Conservation (phyloP, 2,329 filamentous ascomycete species). For the Alternaria hordeiaustralica region DNA sequence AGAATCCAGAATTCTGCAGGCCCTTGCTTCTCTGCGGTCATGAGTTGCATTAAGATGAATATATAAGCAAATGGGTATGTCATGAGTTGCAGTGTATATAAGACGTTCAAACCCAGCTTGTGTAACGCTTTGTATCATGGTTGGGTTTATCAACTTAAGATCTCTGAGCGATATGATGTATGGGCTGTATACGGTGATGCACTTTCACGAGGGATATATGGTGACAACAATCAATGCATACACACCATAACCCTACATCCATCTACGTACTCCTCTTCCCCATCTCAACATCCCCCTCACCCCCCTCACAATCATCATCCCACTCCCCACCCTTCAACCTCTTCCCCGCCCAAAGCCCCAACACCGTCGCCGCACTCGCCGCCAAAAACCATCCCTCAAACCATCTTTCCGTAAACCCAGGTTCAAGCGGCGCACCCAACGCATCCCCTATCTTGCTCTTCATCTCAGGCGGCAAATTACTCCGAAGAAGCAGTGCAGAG, state of each 20-base stretch:
- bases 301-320: slow-evolving; percentile 47
- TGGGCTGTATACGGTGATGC: rapidly evolving
- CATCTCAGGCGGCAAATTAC: slow-evolving; percentile 79
- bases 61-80: too few relatives aligned
- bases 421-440: slow-evolving; percentile 76
- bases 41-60: too few relatives aligned
- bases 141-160: too few relatives aligned
- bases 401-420: slow-evolving; percentile 78
- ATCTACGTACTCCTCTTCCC: slow-evolving; percentile 67
- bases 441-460: slow-evolving; percentile 79
- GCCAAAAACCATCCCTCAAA: slow-evolving; percentile 86
- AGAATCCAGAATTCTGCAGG: too few relatives aligned
- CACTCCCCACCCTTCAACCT: slow-evolving; percentile 57
- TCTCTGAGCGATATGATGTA: neutral
- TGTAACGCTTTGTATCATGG: too few relatives aligned
- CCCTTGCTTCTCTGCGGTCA: too few relatives aligned
- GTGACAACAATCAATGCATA: neutral
- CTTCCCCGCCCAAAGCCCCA: slow-evolving; percentile 77
- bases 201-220: rapidly evolving
- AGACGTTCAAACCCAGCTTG: too few relatives aligned
- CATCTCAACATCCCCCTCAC: slow-evolving; percentile 68
- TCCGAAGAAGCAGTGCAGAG: slow-evolving; percentile 75
- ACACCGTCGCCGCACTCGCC: slow-evolving; percentile 68
- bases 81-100: too few relatives aligned
- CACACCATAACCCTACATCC: neutral